Evolutionary conservation across 2,329 filamentous ascomycete genomes (phyloP).

Genomic region (Tolypocladium inflatum): DNA sequence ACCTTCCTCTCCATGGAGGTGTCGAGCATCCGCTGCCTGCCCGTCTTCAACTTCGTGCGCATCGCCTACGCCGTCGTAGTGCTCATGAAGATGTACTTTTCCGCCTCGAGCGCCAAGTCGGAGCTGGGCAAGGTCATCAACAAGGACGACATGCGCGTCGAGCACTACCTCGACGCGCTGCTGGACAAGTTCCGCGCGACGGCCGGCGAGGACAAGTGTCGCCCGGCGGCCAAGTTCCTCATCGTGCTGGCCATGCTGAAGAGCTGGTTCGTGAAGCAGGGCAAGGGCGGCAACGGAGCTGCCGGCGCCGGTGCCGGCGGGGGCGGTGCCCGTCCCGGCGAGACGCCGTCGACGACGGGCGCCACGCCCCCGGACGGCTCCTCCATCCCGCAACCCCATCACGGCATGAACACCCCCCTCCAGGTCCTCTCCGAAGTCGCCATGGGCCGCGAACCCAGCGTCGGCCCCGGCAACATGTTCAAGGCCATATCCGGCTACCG

Average conservation of each 20-base stretch:
- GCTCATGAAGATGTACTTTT: constrained; percentile 65
- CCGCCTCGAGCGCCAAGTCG: constrained; percentile 51
- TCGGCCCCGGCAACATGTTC: constrained; percentile 7
- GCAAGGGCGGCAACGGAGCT: constrained; percentile 13
- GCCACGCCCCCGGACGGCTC: background rate
- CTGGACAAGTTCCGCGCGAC: constrained; percentile 57
- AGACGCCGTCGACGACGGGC: background rate
- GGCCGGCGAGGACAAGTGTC: constrained; percentile 52
- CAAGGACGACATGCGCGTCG: constrained; percentile 55
- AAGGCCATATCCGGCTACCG: constrained; percentile 13
- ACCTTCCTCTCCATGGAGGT: constrained; percentile 54
- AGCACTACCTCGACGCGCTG: constrained; percentile 59
- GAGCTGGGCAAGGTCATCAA: constrained; percentile 63
- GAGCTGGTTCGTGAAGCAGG: constrained; percentile 55
- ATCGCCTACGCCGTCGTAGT: constrained; percentile 64
- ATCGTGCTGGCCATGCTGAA: constrained; percentile 62
- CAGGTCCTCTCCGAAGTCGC: constrained; percentile 49
- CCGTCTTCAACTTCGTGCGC: constrained; percentile 62
- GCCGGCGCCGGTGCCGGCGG: constrained; percentile 4
- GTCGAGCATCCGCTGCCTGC: constrained; percentile 50
- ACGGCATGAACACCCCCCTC: constrained; percentile 39
- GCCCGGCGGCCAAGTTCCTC: constrained; percentile 60
- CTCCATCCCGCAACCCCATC: constrained; percentile 7
- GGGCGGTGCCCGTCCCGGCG: too few relatives aligned
- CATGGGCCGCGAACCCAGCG: constrained; percentile 28